Evolutionary conservation across 139 green algal species (phyloP).

Genomic region (Chlamydomonas schloesseri): DNA sequence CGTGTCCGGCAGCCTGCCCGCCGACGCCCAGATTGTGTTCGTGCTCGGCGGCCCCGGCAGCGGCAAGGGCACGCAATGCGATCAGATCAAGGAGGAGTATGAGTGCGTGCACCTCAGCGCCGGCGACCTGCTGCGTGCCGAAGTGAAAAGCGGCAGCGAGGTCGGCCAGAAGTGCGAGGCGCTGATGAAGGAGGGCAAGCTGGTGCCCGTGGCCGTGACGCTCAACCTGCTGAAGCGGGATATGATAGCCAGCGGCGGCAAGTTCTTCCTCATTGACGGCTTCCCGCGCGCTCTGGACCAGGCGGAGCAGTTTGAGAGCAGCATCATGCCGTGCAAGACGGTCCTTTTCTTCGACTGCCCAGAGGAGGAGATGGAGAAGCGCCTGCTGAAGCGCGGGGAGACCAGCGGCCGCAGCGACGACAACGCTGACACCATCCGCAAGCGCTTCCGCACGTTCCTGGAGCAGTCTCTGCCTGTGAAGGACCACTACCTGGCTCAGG

Average conservation of each 20-base stretch:
- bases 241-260: conserved; percentile 72
- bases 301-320: conserved; percentile 75
- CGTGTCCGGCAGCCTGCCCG: conserved; percentile 46
- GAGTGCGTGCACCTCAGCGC: conserved; percentile 67
- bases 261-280: conserved; percentile 92
- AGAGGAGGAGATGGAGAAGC: conserved; percentile 86
- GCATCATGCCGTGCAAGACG: conserved; percentile 58
- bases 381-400: conserved; percentile 90
- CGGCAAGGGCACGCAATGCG: conserved; percentile 71
- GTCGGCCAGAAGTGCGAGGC: conserved; percentile 74
- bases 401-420: conserved; percentile 93
- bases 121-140: conserved; percentile 83
- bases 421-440: conserved; percentile 94
- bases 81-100: conserved; percentile 56
- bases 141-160: conserved; percentile 75
- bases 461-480: conserved; percentile 89
- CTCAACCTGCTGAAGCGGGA: conserved; percentile 81
- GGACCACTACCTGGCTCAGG: conserved; percentile 79
- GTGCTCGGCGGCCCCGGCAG: conserved; percentile 65
- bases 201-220: conserved; percentile 81
- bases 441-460: conserved; percentile 94
- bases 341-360: conserved; percentile 64
- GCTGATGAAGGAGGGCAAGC: conserved; percentile 88
- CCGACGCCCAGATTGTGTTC: conserved; percentile 59
- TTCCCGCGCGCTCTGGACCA: conserved; percentile 93